Evolutionary conservation across 495 filamentous ascomycete genomes (phyloP).

Genomic region (Aspergillus coremiiformis): DNA sequence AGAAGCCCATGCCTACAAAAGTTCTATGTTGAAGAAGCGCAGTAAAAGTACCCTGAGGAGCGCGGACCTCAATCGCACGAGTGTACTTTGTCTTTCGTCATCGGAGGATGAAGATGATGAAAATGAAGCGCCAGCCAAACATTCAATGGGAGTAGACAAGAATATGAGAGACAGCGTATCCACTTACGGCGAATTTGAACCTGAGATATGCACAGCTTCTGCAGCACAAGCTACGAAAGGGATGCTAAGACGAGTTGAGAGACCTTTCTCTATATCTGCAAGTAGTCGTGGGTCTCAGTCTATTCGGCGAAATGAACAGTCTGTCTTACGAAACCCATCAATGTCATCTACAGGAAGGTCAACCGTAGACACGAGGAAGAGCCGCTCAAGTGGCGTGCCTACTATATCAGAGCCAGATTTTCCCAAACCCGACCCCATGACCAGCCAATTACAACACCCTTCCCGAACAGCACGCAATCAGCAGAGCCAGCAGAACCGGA

Average conservation of each 20-base stretch:
- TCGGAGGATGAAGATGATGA: slow-evolving; percentile 45
- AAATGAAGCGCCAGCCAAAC: slow-evolving; percentile 9
- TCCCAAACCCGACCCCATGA: slow-evolving; percentile 16
- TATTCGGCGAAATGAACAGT: slow-evolving; percentile 10
- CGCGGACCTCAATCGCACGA: slow-evolving; percentile 42
- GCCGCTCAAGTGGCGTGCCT: slow-evolving; percentile 29
- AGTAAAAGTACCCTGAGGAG: slow-evolving; percentile 40
- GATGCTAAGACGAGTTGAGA: slow-evolving; percentile 23
- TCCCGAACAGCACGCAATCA: slow-evolving; percentile 7
- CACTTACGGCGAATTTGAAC: slow-evolving; percentile 33
- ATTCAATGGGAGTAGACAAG: slow-evolving; percentile 7
- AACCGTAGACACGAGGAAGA: slow-evolving; percentile 16
- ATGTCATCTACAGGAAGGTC: slow-evolving; percentile 24
- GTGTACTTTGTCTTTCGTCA: slow-evolving; percentile 50
- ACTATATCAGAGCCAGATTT: slow-evolving; percentile 30
- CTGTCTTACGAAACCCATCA: slow-evolving; percentile 17
- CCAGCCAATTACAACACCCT: slow-evolving; percentile 2
- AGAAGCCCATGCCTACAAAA: slow-evolving; percentile 7
- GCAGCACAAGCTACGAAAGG: slow-evolving; percentile 30
- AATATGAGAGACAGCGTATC: slow-evolving; percentile 30
- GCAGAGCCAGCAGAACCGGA: slow-evolving; percentile 32
- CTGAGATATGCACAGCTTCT: slow-evolving; percentile 37
- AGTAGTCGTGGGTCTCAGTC: slow-evolving; percentile 26
- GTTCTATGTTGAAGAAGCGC: slow-evolving; percentile 31
- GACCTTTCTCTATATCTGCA: slow-evolving; percentile 22